Percentiles rank a stretch among this genome's conserved stretches.
Conservation (phyloP, 2,329 filamentous ascomycete species). For the Exophiala sp. region DNA sequence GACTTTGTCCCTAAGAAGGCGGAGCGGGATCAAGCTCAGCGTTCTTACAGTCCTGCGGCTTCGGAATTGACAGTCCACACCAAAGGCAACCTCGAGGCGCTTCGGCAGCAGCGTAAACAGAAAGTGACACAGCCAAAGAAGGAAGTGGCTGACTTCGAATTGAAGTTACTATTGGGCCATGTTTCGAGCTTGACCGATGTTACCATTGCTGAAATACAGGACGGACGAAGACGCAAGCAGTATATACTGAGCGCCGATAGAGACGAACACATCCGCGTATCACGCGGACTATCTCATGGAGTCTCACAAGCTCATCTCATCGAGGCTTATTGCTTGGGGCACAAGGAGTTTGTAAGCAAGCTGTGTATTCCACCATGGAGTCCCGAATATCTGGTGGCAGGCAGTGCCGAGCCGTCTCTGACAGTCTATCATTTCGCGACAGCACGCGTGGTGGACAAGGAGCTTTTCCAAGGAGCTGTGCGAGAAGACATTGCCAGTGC, state of each 20-base stretch:
- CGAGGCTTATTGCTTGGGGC: constrained; percentile 82
- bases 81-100: constrained; percentile 52
- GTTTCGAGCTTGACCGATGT: constrained; percentile 90
- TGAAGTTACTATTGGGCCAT: constrained; percentile 77
- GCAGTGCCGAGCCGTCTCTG: constrained; percentile 74
- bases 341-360: constrained; percentile 75
- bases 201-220: constrained; percentile 46
- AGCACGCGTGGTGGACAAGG: constrained; percentile 49
- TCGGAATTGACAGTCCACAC: constrained; percentile 57
- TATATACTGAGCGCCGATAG: constrained; percentile 64
- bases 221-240: constrained; percentile 39
- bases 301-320: constrained; percentile 81
- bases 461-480: constrained; percentile 42
- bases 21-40: constrained; percentile 27
- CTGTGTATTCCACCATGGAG: constrained; percentile 58
- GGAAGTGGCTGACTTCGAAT: constrained; percentile 58
- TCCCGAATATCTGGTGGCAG: constrained; percentile 67
- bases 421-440: constrained; percentile 76
- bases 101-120: constrained; percentile 50
- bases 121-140: constrained; percentile 44
- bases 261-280: constrained; percentile 83
- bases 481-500: constrained; percentile 14
- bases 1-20: constrained; percentile 36
- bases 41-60: constrained; percentile 48
- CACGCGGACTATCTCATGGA: constrained; percentile 72